Conservation (phyloP, 768 basidiomycete species). For the Daedaleopsis nitida region DNA sequence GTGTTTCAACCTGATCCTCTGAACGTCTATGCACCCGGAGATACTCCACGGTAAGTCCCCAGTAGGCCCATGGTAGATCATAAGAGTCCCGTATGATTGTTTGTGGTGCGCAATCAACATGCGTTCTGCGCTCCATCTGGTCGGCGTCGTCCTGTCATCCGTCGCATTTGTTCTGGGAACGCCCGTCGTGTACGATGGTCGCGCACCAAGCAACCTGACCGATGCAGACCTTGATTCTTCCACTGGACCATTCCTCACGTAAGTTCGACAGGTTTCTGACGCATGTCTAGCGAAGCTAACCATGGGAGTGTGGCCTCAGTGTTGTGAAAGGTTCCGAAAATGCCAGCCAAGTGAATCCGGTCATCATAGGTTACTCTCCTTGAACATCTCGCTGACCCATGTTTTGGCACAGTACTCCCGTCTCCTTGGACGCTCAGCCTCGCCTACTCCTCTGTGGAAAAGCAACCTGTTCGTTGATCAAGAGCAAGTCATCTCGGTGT, state of each 20-base stretch:
- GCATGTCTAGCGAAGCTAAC: neutral
- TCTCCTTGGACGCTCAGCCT: slow-evolving; percentile 39
- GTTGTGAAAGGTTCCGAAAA: slow-evolving; percentile 56
- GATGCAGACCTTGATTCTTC: slow-evolving; percentile 47
- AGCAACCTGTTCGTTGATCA: slow-evolving; percentile 24
- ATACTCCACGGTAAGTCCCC: neutral
- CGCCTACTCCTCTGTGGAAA: slow-evolving; percentile 56
- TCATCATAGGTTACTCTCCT: neutral
- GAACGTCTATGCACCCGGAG: neutral
- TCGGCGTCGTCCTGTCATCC: neutral
- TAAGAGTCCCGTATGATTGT: neutral
- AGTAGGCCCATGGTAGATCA: neutral
- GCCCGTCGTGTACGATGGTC: slow-evolving; percentile 54
- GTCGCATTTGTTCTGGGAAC: slow-evolving; percentile 23
- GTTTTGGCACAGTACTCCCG: slow-evolving; percentile 42
- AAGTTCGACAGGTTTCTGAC: slow-evolving; percentile 22
- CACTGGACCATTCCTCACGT: slow-evolving; percentile 58
- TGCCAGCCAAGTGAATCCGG: slow-evolving; percentile 47
- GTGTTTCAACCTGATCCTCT: neutral
- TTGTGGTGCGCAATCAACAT: neutral
- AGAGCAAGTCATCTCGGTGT: slow-evolving; percentile 54
- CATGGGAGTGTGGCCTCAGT: slow-evolving; percentile 31
- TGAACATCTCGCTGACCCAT: neutral
- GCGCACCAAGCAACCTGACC: slow-evolving; percentile 48
- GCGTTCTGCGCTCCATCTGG: neutral